These are phyloP conservation scores for Beta macrorhiza DNA, from an alignment of 179 eudicot genomes.

Conservation along the genomic window DNA sequence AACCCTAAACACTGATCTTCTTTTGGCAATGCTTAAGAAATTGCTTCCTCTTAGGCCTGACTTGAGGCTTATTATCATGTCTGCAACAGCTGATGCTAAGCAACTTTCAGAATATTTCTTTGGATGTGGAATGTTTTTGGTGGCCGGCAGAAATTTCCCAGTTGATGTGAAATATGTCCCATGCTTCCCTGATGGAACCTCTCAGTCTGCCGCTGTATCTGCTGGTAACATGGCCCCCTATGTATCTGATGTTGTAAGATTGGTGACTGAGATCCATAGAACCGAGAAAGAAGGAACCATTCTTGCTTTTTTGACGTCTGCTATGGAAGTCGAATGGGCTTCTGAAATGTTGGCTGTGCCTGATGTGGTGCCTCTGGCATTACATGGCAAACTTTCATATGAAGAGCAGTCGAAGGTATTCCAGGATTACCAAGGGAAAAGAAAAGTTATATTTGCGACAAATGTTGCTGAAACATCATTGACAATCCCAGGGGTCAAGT, in stretches of 20 bases:
- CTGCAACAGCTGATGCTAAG: constrained; percentile 87
- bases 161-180: constrained; percentile 76
- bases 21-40: constrained; percentile 67
- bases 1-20: constrained; percentile 88
- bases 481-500: constrained; percentile 92
- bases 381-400: constrained; percentile 80
- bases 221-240: constrained; percentile 48
- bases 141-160: constrained; percentile 78
- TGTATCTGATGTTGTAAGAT: constrained; percentile 51
- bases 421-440: constrained; percentile 53
- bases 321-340: constrained; percentile 91
- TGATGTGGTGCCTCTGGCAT: constrained; percentile 53
- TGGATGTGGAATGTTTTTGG: constrained; percentile 60
- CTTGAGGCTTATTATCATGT: constrained; percentile 90
- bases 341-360: constrained; percentile 58
- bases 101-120: constrained; percentile 80
- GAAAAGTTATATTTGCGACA: constrained; percentile 88
- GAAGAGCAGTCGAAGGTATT: constrained; percentile 77
- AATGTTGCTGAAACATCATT: constrained; percentile 95
- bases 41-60: constrained; percentile 64
- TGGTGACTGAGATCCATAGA: constrained; percentile 66
- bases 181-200: constrained; percentile 33
- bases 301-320: constrained; percentile 91
- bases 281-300: constrained; percentile 70
- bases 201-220: constrained; percentile 24